Conservation (phyloP, 202 grass and related monocot genomes). For the Musa balbisiana region DNA sequence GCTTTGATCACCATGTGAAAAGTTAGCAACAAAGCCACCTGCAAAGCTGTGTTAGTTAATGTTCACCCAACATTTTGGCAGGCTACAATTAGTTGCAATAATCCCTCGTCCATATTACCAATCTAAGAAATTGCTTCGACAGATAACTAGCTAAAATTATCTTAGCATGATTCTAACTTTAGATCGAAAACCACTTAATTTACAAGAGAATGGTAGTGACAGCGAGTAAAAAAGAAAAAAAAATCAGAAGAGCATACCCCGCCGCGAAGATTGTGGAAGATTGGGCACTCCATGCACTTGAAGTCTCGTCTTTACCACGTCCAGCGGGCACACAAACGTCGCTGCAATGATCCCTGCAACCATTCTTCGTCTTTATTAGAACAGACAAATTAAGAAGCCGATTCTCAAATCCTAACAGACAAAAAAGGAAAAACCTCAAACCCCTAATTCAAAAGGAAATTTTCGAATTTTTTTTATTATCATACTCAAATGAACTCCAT, state of each 20-base stretch:
- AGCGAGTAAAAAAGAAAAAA: background rate
- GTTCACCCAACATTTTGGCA: background rate
- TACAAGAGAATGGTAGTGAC: background rate
- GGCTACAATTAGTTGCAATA: background rate
- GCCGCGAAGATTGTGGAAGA: constrained; percentile 4
- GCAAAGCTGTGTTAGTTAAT: background rate
- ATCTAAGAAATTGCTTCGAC: background rate
- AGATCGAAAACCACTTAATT: background rate
- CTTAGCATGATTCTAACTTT: background rate
- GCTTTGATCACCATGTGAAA: background rate
- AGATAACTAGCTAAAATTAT: background rate
- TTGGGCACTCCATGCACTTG: constrained; percentile 64
- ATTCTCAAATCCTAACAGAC: background rate
- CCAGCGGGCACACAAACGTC: constrained; percentile 68
- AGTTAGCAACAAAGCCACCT: background rate
- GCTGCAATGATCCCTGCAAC: constrained; percentile 55
- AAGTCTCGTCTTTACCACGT: constrained; percentile 81
- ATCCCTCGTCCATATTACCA: background rate
- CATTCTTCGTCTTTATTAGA: too few species aligned
- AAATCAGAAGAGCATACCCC: background rate
- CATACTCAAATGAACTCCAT: background rate
- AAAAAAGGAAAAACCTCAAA: background rate
- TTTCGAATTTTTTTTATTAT: too few species aligned
- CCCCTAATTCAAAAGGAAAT: background rate
- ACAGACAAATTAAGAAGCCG: background rate